Conservation (phyloP, 352 stramenopile species). For the Phytophthora idaei region DNA sequence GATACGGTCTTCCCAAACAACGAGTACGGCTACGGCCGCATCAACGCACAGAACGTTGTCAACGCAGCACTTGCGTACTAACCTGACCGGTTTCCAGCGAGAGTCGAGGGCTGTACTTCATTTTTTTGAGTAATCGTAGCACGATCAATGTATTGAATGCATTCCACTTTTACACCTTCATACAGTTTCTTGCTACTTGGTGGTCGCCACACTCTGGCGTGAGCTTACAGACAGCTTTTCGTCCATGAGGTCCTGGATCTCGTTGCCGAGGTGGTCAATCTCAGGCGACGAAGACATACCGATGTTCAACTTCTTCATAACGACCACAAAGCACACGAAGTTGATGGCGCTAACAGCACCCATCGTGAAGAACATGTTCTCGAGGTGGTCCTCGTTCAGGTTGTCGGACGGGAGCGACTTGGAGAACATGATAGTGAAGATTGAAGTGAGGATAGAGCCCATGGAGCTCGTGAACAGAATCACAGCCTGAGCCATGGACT, state of each 20-base stretch:
- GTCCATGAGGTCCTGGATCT: constrained; percentile 9
- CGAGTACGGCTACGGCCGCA: constrained; percentile 55
- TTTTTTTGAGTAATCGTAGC: not conserved
- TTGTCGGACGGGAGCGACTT: constrained; percentile 60
- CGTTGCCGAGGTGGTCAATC: too few relatives aligned
- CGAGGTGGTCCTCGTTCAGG: constrained; percentile 51
- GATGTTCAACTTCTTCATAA: constrained; percentile 56
- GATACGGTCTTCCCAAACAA: constrained; percentile 64
- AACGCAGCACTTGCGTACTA: constrained; percentile 27
- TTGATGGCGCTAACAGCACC: constrained; percentile 20
- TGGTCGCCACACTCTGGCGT: too few relatives aligned
- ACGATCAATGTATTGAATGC: not conserved
- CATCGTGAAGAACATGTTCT: constrained; percentile 55
- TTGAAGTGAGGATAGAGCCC: constrained; percentile 53
- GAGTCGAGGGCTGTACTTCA: not conserved
- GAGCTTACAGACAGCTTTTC: constrained; percentile 15
- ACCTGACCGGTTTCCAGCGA: not conserved
- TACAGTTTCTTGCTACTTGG: too few relatives aligned
- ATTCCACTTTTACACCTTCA: not conserved
- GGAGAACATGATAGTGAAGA: constrained; percentile 55
- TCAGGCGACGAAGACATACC: constrained; percentile 35
- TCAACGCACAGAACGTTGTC: constrained; percentile 48
- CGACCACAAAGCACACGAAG: too few relatives aligned
- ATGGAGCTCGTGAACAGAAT: constrained; percentile 55
- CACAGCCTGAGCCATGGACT: constrained; percentile 51